Evolutionary conservation across 2,329 filamentous ascomycete species (phyloP).

Genomic region (Stenocarpella maydis): DNA sequence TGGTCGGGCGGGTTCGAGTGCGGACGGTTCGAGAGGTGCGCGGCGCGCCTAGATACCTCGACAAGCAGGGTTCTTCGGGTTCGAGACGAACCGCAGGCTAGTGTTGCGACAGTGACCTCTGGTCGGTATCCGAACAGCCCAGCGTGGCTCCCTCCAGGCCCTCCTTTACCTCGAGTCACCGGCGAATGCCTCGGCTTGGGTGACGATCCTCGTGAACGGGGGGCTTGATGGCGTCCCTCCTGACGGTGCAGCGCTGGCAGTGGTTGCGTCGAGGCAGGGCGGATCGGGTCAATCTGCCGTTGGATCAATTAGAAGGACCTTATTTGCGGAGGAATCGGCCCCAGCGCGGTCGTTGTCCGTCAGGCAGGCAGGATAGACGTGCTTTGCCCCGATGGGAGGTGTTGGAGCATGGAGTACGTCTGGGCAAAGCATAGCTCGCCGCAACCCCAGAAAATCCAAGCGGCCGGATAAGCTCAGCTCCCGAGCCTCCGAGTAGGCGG

Average conservation of each 20-base stretch:
- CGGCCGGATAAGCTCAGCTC: slow-evolving; percentile 26
- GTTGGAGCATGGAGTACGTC: not conserved
- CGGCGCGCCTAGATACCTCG: not conserved
- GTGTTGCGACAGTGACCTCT: not conserved
- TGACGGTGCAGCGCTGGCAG: no score
- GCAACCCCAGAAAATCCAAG: slow-evolving; percentile 26
- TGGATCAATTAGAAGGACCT: not conserved
- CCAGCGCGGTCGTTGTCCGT: slow-evolving; percentile 7
- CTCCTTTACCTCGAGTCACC: not conserved
- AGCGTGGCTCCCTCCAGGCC: not conserved
- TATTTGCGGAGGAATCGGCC: not conserved
- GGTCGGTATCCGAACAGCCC: not conserved
- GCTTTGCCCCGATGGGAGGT: not conserved
- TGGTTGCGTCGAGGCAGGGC: not conserved
- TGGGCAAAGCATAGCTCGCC: not conserved
- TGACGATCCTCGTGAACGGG: not conserved
- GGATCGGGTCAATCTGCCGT: not conserved
- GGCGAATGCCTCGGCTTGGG: not conserved
- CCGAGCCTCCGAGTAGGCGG: slow-evolving; percentile 6
- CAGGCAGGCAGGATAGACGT: slow-evolving; percentile 11
- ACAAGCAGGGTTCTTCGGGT: not conserved
- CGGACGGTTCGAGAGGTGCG: not conserved
- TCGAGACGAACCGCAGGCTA: not conserved
- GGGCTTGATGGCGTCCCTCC: no score
- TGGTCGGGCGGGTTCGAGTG: not conserved